Evolutionary conservation across 2,329 filamentous ascomycete species (phyloP), one percentile per base, ranked within the genome.

Genomic region (Lecanicillium sp.): DNA sequence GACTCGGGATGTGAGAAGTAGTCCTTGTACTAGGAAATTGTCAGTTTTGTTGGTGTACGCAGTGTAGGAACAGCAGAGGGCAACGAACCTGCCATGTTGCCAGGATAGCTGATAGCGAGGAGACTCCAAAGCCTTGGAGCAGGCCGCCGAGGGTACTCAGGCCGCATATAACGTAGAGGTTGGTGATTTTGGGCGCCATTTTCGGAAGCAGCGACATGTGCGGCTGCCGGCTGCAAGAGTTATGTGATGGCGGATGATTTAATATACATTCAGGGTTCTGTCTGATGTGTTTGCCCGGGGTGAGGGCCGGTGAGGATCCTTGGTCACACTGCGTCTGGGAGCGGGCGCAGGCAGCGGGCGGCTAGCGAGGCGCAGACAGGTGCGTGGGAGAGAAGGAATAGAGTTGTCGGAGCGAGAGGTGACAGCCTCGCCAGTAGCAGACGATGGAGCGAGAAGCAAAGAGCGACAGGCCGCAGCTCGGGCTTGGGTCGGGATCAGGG

Each of bases 41-140:
- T 13, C 8, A 3, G 12, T 19, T 29, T 37, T 37, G 33, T 19
- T 15, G n/a, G 12, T 25, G 20, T 2, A 18, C n/a, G 18, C 10
- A 19, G 5, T n/a, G 14, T 5, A 17, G 15, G 27, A 29, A 37
- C 15, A 13, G 8, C 19, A 29, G 6, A 28, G 12, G 13, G 5
- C 27, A n/a, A 44, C 42, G 40, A 30, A 35, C 43, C 41, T 46
- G 60, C 4, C 60, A 44, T 20, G 67, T 68, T 25, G 66, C 65
- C 41, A 72, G 64, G 43, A 74, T 72, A 40, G 69, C 71, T 5
- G 66, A 68, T 61, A 74, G 73, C 37, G 69, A 72, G 15, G 65
- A 65, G 43, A 74, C 72, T 46, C 73, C 71, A 50, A 74, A 74
- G 42, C 66, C 68, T 49, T 70, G 70, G 33, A 58, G 50, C 45